Evolutionary conservation across 495 filamentous ascomycete genomes (phyloP), one percentile per base, ranked within the genome.

Genomic region (Penicillium atrosanguineum): DNA sequence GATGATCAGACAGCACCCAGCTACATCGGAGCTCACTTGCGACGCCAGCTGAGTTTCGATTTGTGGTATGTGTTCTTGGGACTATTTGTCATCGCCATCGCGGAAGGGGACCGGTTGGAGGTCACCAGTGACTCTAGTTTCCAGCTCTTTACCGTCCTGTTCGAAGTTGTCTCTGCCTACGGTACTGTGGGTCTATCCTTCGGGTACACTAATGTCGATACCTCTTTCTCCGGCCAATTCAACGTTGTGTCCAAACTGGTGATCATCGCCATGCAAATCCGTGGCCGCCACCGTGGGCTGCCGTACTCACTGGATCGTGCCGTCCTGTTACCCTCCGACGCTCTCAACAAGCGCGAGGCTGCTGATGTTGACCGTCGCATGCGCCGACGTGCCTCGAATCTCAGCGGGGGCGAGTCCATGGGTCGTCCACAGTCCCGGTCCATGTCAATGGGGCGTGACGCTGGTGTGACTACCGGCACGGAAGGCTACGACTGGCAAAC

Each of bases 31-130:
- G 81, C 88, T 36, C 93, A 97, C 78, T 79, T 97, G 60, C 87
- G 91, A 9, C 83, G 85, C 39, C 93, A 97, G 68, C 81, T 97
- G 12, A 90, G 88, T 51, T 97, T 96, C 69, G 93, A 97, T 70
- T 65, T 97, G 62, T 96, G 92, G 91, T 97, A 88, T 65, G 87
- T 97, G 31, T 94, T 93, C 58, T 67, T 95, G 15, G 93, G 91
- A 0, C 77, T 89, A 40, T 97, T 97, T 71, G 79, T 95, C 60
- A 89, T 97, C 61, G 75, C 86, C 47, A 92, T 97, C 55, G 79
- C 86, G 16, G 93, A 97, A 73, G 90, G 90, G 12, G 51, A 57
- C 3, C 79, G 80, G 4, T 68, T 94, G 15, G 73, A 84, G 65
- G 71, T 75, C 52, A 65, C 62, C 23, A 74, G 74, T 44, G 76